Evolutionary conservation across 202 grass and related monocot genomes (phyloP), one percentile per base, ranked within the genome.

Genomic region (Cymbopogon flexuosus): DNA sequence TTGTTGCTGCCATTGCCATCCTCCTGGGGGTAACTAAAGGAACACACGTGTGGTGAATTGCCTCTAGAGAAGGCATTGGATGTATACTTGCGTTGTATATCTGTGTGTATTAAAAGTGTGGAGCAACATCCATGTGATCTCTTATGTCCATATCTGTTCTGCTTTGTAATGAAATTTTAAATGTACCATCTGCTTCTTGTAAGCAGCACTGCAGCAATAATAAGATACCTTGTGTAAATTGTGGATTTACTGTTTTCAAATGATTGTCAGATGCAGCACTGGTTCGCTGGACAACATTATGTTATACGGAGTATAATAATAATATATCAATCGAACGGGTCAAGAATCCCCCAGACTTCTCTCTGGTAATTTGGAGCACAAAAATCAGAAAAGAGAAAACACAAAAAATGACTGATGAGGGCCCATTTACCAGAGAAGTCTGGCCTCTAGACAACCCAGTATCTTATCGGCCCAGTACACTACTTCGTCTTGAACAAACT

Each of bases 21-120:
- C 47, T 87, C 29, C 78, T 93, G 11, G 90, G 93, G 34, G 22
- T 90, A 72, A 89, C 90, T 46, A 89, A 90, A 81, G 73, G 73
- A 29, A 66, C 66, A 61, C 76, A 84, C 1, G 66, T 65, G 16
- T 89, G 77, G 83, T 88, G 76, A 88, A 33, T 9, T 57, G 10
- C 77, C 43, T 65, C 72, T 22, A 33, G 23, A 63, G 71, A 59
- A 33, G 29, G 57, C n/a, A 42, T 67, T 15, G 8, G 16, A 21
- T 46, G 75, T 52, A 68, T 79, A 15, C 22, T 51, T 73, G 60
- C 47, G 37, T 33, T 82, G 41, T 87, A 65, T 46, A 82, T 61
- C 1, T 87, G 76, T 86, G 29, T 67, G 19, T 79, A 73, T 30
- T 82, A 83, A 29, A 79, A 42, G 36, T 30, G 14, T 66, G 69